Conservation (phyloP, 805 yeast species). For the Kuraishia molischiana region DNA sequence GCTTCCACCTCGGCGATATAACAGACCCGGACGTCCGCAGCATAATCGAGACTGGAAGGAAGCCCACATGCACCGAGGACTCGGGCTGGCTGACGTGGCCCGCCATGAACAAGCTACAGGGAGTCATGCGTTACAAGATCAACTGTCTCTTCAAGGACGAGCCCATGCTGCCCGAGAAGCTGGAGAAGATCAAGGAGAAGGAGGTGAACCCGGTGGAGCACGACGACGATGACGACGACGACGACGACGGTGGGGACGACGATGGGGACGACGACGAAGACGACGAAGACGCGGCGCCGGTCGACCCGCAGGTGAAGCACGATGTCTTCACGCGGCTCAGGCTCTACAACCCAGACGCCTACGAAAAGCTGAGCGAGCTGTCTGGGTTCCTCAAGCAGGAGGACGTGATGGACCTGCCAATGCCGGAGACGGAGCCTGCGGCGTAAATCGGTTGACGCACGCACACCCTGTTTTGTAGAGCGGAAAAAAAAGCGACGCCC, state of each 20-base stretch:
- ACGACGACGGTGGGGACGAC: slow-evolving; percentile 22
- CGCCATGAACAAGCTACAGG: slow-evolving; percentile 54
- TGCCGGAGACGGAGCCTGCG: too few relatives aligned
- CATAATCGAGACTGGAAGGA: slow-evolving; percentile 26
- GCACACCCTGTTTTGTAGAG: background rate
- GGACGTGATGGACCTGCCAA: slow-evolving; percentile 8
- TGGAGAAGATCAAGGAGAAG: slow-evolving; percentile 31
- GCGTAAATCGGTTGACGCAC: background rate
- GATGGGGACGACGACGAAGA: slow-evolving; percentile 17
- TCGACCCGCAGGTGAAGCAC: background rate
- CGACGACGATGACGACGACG: slow-evolving; percentile 17
- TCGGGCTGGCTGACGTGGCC: slow-evolving; percentile 76
- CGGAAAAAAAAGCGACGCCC: background rate
- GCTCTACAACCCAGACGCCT: slow-evolving; percentile 25
- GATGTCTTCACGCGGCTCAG: slow-evolving; percentile 25
- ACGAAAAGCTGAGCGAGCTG: slow-evolving; percentile 19
- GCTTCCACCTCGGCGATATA: slow-evolving; percentile 75
- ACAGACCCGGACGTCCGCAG: slow-evolving; percentile 49
- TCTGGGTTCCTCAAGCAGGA: slow-evolving; percentile 29
- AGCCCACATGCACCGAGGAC: slow-evolving; percentile 37
- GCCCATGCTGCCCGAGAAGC: slow-evolving; percentile 29
- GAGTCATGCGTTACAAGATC: slow-evolving; percentile 64
- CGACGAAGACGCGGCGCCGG: slow-evolving; percentile 5
- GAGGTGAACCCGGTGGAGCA: slow-evolving; percentile 12
- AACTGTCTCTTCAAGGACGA: slow-evolving; percentile 46